Percentiles rank a stretch among this genome's conserved stretches.
Evolutionary conservation across 2,329 filamentous ascomycete genomes (phyloP).

Genomic region (Akanthomyces muscarius): DNA sequence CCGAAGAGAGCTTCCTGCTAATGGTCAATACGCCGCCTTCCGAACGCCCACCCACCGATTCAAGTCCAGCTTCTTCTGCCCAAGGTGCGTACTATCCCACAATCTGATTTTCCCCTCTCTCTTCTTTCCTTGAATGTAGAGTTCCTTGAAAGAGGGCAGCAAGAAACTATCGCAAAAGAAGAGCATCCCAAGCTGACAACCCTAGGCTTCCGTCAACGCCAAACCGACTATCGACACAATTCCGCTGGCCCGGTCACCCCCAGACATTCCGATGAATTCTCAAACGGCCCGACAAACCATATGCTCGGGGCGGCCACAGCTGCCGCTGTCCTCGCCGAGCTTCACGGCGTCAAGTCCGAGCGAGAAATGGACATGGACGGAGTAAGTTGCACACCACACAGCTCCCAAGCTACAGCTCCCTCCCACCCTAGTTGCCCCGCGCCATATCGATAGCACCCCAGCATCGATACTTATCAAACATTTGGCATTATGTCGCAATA

Average conservation of each 20-base stretch:
- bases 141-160: not conserved
- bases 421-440: slow-evolving; percentile 23
- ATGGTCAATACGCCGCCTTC: slow-evolving; percentile 92
- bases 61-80: slow-evolving; percentile 30
- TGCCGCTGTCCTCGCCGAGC: slow-evolving; percentile 80
- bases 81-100: slow-evolving; percentile 28
- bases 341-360: slow-evolving; percentile 71
- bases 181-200: not conserved
- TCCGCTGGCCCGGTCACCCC: slow-evolving; percentile 65
- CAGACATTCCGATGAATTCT: slow-evolving; percentile 64
- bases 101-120: slow-evolving; percentile 21
- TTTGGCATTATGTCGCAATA: not conserved
- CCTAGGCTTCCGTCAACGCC: slow-evolving; percentile 54
- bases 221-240: slow-evolving; percentile 63
- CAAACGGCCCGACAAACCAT: slow-evolving; percentile 38
- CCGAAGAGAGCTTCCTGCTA: slow-evolving; percentile 92
- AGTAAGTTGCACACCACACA: slow-evolving; percentile 45
- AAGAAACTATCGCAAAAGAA: not conserved
- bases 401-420: slow-evolving; percentile 7
- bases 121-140: not conserved
- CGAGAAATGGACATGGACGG: slow-evolving; percentile 74
- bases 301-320: slow-evolving; percentile 63
- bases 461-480: not conserved
- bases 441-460: slow-evolving; percentile 25
- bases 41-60: slow-evolving; percentile 49